Evolutionary conservation across 2,329 filamentous ascomycete species (phyloP).

Genomic region (Thielaviopsis punctulata): DNA sequence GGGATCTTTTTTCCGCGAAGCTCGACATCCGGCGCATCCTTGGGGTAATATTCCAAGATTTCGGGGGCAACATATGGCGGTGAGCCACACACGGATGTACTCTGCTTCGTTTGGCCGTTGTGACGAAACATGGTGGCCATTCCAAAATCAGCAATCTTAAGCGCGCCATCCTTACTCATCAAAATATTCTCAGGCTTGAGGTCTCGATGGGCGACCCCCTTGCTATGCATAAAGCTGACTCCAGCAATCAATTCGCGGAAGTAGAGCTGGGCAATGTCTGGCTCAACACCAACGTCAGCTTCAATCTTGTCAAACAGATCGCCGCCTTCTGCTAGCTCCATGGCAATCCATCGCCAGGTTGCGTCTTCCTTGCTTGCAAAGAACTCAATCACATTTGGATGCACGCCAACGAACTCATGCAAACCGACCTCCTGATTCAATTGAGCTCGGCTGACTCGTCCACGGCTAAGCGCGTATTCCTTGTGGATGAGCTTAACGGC

Average conservation of each 20-base stretch:
- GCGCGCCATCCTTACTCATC: slow-evolving; percentile 62
- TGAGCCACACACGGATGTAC: slow-evolving; percentile 81
- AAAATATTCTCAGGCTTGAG: slow-evolving; percentile 93
- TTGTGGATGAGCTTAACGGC: slow-evolving; percentile 99
- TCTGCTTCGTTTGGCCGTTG: slow-evolving; percentile 65
- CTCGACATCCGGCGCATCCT: slow-evolving; percentile 25
- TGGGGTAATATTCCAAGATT: slow-evolving; percentile 41
- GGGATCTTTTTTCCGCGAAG: slow-evolving; percentile 28
- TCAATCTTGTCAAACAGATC: slow-evolving; percentile 99
- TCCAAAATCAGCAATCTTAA: slow-evolving; percentile 95
- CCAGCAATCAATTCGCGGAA: slow-evolving; percentile 83
- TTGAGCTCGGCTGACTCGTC: slow-evolving; percentile 76
- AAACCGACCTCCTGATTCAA: slow-evolving; percentile 82
- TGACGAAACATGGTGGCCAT: slow-evolving; percentile 88
- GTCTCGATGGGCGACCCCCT: slow-evolving; percentile 83
- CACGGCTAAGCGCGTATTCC: slow-evolving; percentile 76
- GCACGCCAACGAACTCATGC: slow-evolving; percentile 73
- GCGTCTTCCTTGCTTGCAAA: slow-evolving; percentile 73
- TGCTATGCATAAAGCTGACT: slow-evolving; percentile 88
- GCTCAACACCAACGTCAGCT: slow-evolving; percentile 82
- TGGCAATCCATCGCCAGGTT: slow-evolving; percentile 91
- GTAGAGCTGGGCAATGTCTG: slow-evolving; percentile 92
- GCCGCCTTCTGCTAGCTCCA: slow-evolving; percentile 90
- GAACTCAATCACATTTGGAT: slow-evolving; percentile 88
- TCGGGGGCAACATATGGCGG: slow-evolving; percentile 96